Evolutionary conservation across 2,329 filamentous ascomycete genomes (phyloP).

Genomic region (Aaosphaeria arxii): DNA sequence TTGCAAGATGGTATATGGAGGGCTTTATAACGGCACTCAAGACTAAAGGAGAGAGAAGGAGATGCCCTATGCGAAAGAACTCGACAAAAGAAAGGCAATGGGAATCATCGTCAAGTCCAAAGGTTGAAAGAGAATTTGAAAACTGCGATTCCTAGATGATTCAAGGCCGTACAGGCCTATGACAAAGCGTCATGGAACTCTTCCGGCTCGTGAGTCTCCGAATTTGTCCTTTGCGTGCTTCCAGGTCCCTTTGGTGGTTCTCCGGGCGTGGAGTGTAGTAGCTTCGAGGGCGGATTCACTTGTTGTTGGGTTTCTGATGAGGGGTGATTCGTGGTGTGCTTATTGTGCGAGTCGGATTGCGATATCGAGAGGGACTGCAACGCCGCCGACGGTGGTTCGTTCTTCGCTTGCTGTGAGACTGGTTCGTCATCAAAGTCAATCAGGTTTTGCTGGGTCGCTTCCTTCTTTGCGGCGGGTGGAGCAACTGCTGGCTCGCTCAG

Average conservation of each 20-base stretch:
- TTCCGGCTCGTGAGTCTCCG: slow-evolving; percentile 42
- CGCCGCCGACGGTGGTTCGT: neutral
- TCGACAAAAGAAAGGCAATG: too few species aligned
- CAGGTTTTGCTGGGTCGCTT: neutral
- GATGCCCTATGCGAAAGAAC: too few species aligned
- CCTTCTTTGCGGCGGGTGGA: neutral
- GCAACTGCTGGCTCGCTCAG: slow-evolving; percentile 48
- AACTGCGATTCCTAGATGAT: too few species aligned
- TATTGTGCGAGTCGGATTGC: neutral
- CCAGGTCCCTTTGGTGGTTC: slow-evolving; percentile 12
- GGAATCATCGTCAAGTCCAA: too few species aligned
- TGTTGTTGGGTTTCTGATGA: slow-evolving; percentile 4
- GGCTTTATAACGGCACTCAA: too few species aligned
- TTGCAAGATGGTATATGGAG: too few species aligned
- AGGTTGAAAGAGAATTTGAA: too few species aligned
- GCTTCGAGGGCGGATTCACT: slow-evolving; percentile 19
- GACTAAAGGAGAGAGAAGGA: too few species aligned
- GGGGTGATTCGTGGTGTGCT: neutral
- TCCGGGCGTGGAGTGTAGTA: slow-evolving; percentile 13
- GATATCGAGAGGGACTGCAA: neutral
- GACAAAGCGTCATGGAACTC: slow-evolving; percentile 45
- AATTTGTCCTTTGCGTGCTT: slow-evolving; percentile 37
- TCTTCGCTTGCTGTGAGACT: neutral
- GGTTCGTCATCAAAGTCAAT: neutral
- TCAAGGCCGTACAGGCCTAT: too few species aligned